These are phyloP conservation scores for Carex scoparia DNA, from an alignment of 176 grass and related monocot genomes.

Conservation along the genomic window DNA sequence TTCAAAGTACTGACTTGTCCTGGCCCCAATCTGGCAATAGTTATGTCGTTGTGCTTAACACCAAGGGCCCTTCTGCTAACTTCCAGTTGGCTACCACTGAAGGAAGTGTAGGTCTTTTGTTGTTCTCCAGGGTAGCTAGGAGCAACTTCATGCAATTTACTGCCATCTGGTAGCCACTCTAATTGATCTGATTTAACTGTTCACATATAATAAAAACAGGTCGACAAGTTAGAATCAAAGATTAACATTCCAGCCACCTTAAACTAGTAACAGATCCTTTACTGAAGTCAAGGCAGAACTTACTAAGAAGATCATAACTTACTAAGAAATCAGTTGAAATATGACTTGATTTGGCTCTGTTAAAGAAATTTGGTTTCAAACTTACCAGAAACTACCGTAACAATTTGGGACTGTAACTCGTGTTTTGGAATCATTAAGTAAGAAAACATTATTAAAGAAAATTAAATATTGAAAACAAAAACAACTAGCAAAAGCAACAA, in stretches of 20 bases:
- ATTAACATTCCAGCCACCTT: neutral
- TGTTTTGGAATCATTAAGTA: neutral
- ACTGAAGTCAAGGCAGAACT: neutral
- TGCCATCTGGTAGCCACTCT: conserved; percentile 88
- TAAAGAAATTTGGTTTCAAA: neutral
- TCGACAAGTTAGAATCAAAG: neutral
- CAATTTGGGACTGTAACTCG: neutral
- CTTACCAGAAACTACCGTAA: neutral
- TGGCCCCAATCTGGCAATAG: conserved; percentile 78
- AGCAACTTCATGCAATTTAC: conserved; percentile 51
- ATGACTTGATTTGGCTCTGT: neutral
- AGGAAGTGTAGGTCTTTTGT: conserved; percentile 68
- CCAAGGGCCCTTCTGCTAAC: conserved; percentile 40
- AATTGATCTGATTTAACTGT: conserved; percentile 82
- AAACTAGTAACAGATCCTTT: neutral
- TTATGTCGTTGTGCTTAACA: conserved; percentile 70
- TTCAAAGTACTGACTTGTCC: conserved; percentile 51
- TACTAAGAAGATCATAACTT: neutral
- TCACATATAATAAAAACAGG: conserved; percentile 13
- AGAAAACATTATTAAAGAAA: neutral
- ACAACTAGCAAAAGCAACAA: neutral
- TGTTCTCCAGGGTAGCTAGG: conserved; percentile 45
- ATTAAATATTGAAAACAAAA: neutral
- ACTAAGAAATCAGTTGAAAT: neutral
- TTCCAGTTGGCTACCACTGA: conserved; percentile 56